Conservation (phyloP, 305 asterid genomes). For the Fraxinus floribunda region DNA sequence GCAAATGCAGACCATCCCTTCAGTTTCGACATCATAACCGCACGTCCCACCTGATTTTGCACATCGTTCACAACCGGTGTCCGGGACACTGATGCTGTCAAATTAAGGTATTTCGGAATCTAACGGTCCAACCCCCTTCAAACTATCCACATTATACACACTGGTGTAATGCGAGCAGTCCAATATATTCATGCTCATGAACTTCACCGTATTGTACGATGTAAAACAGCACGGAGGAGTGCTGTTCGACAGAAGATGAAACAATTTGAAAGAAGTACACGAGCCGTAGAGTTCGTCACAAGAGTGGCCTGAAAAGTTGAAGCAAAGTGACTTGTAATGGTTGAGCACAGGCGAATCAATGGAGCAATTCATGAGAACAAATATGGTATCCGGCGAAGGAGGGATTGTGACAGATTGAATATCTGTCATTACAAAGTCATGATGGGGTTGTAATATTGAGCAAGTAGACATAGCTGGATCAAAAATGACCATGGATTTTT, state of each 20-base stretch:
- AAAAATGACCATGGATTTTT: constrained; percentile 42
- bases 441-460: constrained; percentile 88
- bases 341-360: constrained; percentile 81
- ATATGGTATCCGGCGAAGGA: constrained; percentile 79
- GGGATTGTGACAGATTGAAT: constrained; percentile 67
- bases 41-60: constrained; percentile 66
- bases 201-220: constrained; percentile 60
- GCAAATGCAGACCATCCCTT: constrained; percentile 67
- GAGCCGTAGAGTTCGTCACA: constrained; percentile 74
- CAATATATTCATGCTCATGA: constrained; percentile 80
- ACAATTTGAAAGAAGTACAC: constrained; percentile 76
- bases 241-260: constrained; percentile 45
- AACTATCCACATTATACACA: constrained; percentile 60
- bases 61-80: constrained; percentile 66
- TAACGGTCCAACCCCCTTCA: constrained; percentile 61
- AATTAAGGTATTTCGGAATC: too few relatives aligned
- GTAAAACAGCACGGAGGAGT: constrained; percentile 89
- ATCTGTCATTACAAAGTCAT: constrained; percentile 69
- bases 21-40: constrained; percentile 81
- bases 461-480: constrained; percentile 94
- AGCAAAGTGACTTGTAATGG: constrained; percentile 67
- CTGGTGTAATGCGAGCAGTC: constrained; percentile 91
- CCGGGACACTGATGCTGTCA: too few relatives aligned
- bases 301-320: constrained; percentile 74
- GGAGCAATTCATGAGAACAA: constrained; percentile 78